phyloP scores from a whole-genome alignment of 495 filamentous ascomycete species.

The Xylona heveae region DNA sequence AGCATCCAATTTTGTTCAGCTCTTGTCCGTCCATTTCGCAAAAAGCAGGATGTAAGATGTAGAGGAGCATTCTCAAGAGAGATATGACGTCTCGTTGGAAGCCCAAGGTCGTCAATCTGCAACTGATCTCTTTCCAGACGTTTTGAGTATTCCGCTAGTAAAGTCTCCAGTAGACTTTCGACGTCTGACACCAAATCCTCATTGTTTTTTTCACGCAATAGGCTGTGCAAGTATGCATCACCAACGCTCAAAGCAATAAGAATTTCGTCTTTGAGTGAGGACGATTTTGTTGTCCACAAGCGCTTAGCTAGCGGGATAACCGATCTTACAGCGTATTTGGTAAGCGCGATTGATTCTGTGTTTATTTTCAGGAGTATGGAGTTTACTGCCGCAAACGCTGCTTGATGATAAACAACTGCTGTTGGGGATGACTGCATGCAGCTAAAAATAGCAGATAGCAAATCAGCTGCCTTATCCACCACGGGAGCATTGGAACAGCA shows the following conservation, averaged over 20 bases:
- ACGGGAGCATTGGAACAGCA: slow-evolving; percentile 52
- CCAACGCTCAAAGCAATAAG: slow-evolving; percentile 48
- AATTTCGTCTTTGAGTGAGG: slow-evolving; percentile 43
- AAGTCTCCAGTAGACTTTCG: slow-evolving; percentile 33
- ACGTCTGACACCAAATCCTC: slow-evolving; percentile 14
- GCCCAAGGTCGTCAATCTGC: slow-evolving; percentile 40
- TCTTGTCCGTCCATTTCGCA: slow-evolving; percentile 18
- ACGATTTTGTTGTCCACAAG: slow-evolving; percentile 50
- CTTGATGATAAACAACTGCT: slow-evolving; percentile 39
- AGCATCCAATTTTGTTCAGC: slow-evolving; percentile 32
- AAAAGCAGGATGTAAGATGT: slow-evolving; percentile 10
- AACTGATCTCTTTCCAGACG: slow-evolving; percentile 51
- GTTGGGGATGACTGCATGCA: slow-evolving; percentile 39
- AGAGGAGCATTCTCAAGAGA: not conserved
- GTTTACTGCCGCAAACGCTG: slow-evolving; percentile 59
- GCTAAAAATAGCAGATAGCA: slow-evolving; percentile 34
- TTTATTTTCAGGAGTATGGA: slow-evolving; percentile 38
- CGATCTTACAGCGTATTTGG: slow-evolving; percentile 29
- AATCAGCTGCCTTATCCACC: slow-evolving; percentile 28
- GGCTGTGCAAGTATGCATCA: slow-evolving; percentile 31
- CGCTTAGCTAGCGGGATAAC: slow-evolving; percentile 49
- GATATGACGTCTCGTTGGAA: not conserved
- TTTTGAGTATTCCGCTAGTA: slow-evolving; percentile 52
- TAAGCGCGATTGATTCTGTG: slow-evolving; percentile 42
- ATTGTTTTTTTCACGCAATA: slow-evolving; percentile 14